Conservation (phyloP, 2,329 filamentous ascomycete species). For the Albifimbria verrucaria region DNA sequence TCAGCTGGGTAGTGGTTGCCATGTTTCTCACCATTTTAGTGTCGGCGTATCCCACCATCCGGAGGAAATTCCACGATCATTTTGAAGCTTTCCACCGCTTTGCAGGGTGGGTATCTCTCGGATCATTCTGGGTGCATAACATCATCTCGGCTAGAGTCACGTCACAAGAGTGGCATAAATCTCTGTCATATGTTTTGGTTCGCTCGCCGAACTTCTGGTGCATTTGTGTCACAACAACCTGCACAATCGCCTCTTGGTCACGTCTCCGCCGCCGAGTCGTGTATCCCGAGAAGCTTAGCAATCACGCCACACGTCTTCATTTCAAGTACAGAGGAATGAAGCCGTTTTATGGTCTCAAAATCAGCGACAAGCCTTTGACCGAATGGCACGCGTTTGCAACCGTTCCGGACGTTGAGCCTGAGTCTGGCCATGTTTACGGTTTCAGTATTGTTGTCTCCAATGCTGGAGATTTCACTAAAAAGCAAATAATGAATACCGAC, state of each 20-base stretch:
- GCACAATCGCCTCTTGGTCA: not conserved
- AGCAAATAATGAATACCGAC: not conserved
- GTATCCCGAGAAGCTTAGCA: not conserved
- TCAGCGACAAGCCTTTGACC: not conserved
- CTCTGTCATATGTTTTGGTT: not conserved
- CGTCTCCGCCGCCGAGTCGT: not conserved
- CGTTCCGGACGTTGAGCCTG: not conserved
- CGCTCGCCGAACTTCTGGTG: not conserved
- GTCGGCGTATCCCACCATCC: not conserved
- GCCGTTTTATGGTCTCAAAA: not conserved
- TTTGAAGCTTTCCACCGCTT: slow-evolving; percentile 1
- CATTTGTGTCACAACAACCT: not conserved
- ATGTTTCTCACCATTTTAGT: not conserved
- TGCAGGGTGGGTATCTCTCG: not conserved
- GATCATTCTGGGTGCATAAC: not conserved
- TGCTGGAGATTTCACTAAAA: not conserved
- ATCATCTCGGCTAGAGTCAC: not conserved
- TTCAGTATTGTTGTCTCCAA: not conserved
- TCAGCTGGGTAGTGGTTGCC: not conserved
- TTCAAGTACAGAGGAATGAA: not conserved
- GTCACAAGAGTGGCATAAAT: not conserved
- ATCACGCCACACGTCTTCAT: not conserved
- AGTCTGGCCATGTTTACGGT: not conserved
- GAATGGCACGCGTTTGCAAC: not conserved
- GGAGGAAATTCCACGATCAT: not conserved